phyloP scores from a whole-genome alignment of 2,329 filamentous ascomycete genomes.

The Cadophora sp. region DNA sequence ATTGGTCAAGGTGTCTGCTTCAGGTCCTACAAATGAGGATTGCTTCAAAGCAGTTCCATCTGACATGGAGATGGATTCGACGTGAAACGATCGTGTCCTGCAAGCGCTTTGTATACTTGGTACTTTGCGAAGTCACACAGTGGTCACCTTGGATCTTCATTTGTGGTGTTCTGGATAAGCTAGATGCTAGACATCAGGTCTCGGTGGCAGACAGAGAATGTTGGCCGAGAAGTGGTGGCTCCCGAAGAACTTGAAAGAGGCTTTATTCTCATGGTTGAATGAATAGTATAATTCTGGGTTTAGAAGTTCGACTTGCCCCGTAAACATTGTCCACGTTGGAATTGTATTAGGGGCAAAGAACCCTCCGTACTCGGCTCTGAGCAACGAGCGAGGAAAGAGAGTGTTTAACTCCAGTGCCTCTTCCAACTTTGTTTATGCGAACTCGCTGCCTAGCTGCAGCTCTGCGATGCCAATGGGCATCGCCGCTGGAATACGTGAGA shows the following conservation, averaged over 20 bases:
- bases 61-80: too few species aligned
- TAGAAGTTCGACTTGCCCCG: neutral
- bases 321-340: neutral
- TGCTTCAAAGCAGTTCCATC: too few species aligned
- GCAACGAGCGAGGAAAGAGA: neutral
- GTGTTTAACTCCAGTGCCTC: neutral
- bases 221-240: neutral
- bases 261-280: neutral
- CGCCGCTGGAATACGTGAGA: neutral
- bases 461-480: neutral
- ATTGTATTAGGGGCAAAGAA: too few species aligned
- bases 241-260: neutral
- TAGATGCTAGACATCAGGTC: neutral
- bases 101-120: too few species aligned
- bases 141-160: too few species aligned
- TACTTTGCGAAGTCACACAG: too few species aligned
- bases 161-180: neutral
- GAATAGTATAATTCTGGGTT: neutral
- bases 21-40: too few species aligned
- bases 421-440: neutral
- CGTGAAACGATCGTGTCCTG: too few species aligned
- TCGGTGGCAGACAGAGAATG: neutral
- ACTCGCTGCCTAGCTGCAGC: neutral
- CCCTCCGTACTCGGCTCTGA: neutral
- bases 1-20: too few species aligned